Percentiles rank a stretch among this genome's conserved stretches.
phyloP scores from a whole-genome alignment of 768 basidiomycete species.

The Suillus americanus region DNA sequence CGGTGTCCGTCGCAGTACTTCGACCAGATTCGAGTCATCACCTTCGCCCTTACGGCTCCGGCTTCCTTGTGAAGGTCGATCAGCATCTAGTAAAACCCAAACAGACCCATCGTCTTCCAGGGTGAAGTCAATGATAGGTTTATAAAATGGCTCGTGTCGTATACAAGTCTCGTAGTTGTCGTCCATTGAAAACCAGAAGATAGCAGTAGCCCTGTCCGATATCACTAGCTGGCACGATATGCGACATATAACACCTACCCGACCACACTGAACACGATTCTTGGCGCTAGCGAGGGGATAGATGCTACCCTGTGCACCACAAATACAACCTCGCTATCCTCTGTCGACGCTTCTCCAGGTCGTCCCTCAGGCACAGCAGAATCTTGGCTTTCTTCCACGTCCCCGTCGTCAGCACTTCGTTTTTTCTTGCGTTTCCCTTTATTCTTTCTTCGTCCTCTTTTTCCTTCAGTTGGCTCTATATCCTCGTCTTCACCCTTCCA shows the following conservation, averaged over 20 bases:
- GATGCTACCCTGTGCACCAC: conserved; percentile 60
- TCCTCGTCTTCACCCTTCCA: conserved; percentile 31
- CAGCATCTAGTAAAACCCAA: conserved; percentile 51
- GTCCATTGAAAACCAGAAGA: conserved; percentile 50
- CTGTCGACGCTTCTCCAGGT: conserved; percentile 1
- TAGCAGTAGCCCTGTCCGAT: conserved; percentile 57
- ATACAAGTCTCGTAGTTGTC: conserved; percentile 24
- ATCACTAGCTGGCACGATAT: neutral
- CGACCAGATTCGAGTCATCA: conserved; percentile 24
- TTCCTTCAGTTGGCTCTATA: conserved; percentile 15
- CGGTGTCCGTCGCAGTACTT: conserved; percentile 32
- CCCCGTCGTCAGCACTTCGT: conserved; percentile 17
- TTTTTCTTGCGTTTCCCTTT: conserved; percentile 20
- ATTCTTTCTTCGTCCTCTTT: conserved; percentile 17
- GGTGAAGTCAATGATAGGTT: conserved; percentile 62
- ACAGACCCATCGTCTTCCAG: conserved; percentile 37
- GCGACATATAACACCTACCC: conserved; percentile 50
- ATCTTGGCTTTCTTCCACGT: conserved; percentile 25
- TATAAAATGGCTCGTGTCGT: conserved; percentile 47
- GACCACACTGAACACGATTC: conserved; percentile 65
- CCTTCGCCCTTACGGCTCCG: conserved; percentile 15
- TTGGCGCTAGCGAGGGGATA: conserved; percentile 34
- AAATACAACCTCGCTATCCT: conserved; percentile 41
- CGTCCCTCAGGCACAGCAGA: neutral
- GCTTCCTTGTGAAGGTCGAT: conserved; percentile 30